phyloP scores from a whole-genome alignment of 2,329 filamentous ascomycete species.

The Exophiala lecanii-corni region DNA sequence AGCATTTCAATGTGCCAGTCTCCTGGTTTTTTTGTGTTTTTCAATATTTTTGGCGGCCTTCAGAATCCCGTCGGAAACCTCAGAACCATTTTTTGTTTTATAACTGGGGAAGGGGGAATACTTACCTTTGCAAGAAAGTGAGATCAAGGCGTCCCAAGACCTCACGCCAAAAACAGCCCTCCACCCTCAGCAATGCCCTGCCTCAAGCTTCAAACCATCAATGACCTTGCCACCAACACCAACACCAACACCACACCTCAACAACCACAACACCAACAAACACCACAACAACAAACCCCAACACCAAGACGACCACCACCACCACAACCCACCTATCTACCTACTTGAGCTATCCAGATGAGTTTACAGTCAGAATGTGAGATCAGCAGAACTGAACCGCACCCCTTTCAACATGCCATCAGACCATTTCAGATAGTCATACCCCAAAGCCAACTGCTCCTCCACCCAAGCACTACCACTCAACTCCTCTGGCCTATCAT shows the following conservation, averaged over 20 bases:
- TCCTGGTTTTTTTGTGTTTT: not conserved
- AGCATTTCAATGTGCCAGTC: not conserved
- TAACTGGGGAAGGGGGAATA: not conserved
- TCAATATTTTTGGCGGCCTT: not conserved
- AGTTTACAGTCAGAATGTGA: not conserved
- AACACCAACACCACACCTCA: no score
- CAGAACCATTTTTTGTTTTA: not conserved
- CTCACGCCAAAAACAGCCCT: constrained; percentile 12
- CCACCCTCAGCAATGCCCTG: constrained; percentile 19
- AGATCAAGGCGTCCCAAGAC: constrained; percentile 13
- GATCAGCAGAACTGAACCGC: not conserved
- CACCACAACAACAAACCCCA: not conserved
- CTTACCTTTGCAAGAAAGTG: constrained; percentile 3
- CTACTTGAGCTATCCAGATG: not conserved
- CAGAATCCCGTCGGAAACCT: not conserved
- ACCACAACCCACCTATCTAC: not conserved
- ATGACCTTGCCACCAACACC: not conserved
- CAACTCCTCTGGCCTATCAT: not conserved
- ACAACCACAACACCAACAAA: constrained; percentile 5
- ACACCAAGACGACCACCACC: not conserved
- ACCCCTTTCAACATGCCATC: constrained; percentile 7
- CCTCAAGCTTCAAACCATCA: constrained; percentile 11
- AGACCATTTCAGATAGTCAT: constrained; percentile 15
- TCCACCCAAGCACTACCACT: constrained; percentile 9
- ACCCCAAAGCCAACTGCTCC: constrained; percentile 8